phyloP scores from a whole-genome alignment of 352 stramenopile genomes.

The Blastocystis sp. region DNA sequence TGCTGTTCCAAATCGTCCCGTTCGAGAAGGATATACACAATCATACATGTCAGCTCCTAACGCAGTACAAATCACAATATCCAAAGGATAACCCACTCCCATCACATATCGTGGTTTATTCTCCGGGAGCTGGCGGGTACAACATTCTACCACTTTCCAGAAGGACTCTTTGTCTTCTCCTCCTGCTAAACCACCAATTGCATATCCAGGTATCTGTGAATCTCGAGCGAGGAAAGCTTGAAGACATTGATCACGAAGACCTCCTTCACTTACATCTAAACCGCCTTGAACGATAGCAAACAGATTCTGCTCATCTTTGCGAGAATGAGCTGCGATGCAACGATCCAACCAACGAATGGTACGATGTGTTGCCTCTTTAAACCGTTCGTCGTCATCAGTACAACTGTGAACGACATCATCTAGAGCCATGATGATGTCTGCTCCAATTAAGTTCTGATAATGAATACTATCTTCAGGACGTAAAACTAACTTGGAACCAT shows the following conservation, averaged over 20 bases:
- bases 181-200: conserved; percentile 86
- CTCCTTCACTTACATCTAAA: conserved; percentile 79
- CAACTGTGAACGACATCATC: conserved; percentile 89
- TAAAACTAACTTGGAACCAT: conserved; percentile 81
- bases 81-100: conserved; percentile 90
- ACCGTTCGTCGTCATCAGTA: conserved; percentile 76
- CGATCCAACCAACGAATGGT: conserved; percentile 89
- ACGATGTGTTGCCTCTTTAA: conserved; percentile 80
- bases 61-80: conserved; percentile 89
- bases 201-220: conserved; percentile 79
- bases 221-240: conserved; percentile 78
- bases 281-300: conserved; percentile 92
- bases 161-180: conserved; percentile 81
- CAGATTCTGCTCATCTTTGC: conserved; percentile 77
- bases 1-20: conserved; percentile 85
- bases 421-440: conserved; percentile 94
- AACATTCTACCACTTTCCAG: conserved; percentile 79
- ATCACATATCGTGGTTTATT: conserved; percentile 92
- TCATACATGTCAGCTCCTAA: conserved; percentile 92
- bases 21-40: conserved; percentile 91
- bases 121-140: conserved; percentile 74
- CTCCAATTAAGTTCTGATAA: conserved; percentile 88
- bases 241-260: conserved; percentile 84
- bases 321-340: conserved; percentile 80
- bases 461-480: conserved; percentile 82